These are phyloP conservation scores for Galeopsis tetrahit DNA, from an alignment of 257 asterid species.

Conservation along the genomic window DNA sequence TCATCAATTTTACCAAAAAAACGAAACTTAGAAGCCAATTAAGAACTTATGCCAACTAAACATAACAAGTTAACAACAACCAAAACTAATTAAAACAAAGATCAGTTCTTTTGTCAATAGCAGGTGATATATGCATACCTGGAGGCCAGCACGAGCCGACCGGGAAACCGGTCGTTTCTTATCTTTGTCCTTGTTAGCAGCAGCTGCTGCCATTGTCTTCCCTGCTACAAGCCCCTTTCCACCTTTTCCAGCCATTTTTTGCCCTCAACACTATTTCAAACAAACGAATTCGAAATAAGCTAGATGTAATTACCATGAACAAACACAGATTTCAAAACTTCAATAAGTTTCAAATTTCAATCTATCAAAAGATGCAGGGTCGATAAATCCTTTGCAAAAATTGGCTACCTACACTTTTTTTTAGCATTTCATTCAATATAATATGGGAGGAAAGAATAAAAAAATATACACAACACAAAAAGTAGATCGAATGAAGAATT, in stretches of 20 bases:
- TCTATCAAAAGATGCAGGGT: background rate
- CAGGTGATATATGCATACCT: slow-evolving; percentile 44
- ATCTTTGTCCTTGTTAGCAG: slow-evolving; percentile 84
- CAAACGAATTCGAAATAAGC: background rate
- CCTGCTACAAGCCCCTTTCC: slow-evolving; percentile 97
- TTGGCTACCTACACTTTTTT: background rate
- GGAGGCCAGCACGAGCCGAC: slow-evolving; percentile 94
- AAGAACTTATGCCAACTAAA: background rate
- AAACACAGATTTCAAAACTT: background rate
- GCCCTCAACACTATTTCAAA: background rate
- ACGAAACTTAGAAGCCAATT: background rate
- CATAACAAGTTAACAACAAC: background rate
- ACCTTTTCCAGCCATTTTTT: slow-evolving; percentile 92
- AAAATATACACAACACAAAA: too few species aligned
- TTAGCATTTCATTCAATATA: background rate
- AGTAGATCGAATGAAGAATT: background rate
- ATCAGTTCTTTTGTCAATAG: background rate
- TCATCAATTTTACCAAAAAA: background rate
- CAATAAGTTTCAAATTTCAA: background rate
- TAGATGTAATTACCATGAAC: background rate
- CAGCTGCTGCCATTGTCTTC: slow-evolving; percentile 86
- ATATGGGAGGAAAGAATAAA: background rate
- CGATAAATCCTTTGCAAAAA: background rate
- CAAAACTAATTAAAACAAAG: background rate
- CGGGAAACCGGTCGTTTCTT: slow-evolving; percentile 85